These are phyloP conservation scores for Cyberlindnera nakhonratchasimensis DNA, from an alignment of 805 yeast genomes.

Conservation along the genomic window DNA sequence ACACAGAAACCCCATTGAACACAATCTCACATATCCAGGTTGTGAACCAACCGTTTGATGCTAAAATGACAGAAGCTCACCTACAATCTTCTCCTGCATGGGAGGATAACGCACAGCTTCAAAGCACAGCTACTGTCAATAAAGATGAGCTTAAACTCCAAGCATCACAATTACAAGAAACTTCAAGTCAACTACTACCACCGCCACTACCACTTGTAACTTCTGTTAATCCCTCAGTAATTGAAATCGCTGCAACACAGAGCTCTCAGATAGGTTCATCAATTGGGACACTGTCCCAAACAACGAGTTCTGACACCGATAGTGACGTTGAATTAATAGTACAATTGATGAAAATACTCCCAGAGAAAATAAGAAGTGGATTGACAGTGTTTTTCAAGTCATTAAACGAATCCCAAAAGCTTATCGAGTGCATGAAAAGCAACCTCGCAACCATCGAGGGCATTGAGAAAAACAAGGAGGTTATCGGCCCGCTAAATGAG, in stretches of 20 bases:
- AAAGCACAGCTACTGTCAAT: too few relatives aligned
- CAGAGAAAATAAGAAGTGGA: background rate
- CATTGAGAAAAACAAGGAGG: too few relatives aligned
- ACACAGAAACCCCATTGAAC: background rate
- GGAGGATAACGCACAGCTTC: background rate
- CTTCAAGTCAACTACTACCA: background rate
- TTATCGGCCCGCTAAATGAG: too few relatives aligned
- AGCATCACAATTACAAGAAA: background rate
- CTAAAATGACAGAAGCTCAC: background rate
- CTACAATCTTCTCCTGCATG: background rate
- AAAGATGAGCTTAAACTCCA: background rate
- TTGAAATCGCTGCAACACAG: conserved; percentile 5
- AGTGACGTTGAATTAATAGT: too few relatives aligned
- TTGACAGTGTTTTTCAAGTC: background rate
- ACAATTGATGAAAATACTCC: background rate
- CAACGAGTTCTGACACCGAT: background rate
- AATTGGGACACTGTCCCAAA: background rate
- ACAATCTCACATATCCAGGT: too few relatives aligned
- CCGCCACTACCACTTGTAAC: too few relatives aligned
- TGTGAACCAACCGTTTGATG: background rate
- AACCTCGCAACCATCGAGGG: too few relatives aligned
- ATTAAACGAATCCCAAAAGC: too few relatives aligned
- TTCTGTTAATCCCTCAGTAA: too few relatives aligned
- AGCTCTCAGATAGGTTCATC: conserved; percentile 2
- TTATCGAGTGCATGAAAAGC: too few relatives aligned